phyloP scores from a whole-genome alignment of 805 yeast species.

The Torulaspora delbrueckii region DNA sequence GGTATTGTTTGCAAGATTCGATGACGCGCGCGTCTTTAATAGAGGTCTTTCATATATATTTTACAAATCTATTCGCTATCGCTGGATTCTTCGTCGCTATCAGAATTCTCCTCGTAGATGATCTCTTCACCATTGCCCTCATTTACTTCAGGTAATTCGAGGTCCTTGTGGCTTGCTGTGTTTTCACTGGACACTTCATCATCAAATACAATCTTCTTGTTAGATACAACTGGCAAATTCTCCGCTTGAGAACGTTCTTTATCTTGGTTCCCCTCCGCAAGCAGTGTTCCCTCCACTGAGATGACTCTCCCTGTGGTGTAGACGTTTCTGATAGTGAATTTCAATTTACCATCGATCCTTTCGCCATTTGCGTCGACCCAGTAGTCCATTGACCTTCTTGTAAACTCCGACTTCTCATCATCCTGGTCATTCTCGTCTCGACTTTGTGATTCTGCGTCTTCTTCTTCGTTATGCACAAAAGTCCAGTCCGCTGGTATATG shows the following conservation, averaged over 20 bases:
- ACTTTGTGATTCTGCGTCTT: conserved; percentile 28
- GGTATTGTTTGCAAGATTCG: background rate
- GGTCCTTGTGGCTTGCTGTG: conserved; percentile 35
- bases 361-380: conserved; percentile 79
- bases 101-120: conserved; percentile 33
- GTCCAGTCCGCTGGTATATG: conserved; percentile 85
- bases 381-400: conserved; percentile 61
- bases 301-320: conserved; percentile 76
- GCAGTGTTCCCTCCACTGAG: conserved; percentile 82
- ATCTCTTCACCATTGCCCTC: conserved; percentile 35
- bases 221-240: conserved; percentile 48
- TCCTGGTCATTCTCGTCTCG: conserved; percentile 13
- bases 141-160: conserved; percentile 31
- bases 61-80: conserved; percentile 6
- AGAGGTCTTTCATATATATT: background rate
- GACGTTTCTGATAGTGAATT: conserved; percentile 67
- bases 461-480: conserved; percentile 75
- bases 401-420: conserved; percentile 23
- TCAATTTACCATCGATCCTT: conserved; percentile 76
- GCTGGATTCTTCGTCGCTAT: conserved; percentile 24
- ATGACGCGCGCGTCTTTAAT: conserved; percentile 1
- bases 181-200: conserved; percentile 39
- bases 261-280: conserved; percentile 29
- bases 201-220: conserved; percentile 48
- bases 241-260: conserved; percentile 43